Percentiles rank a stretch among this genome's conserved stretches.
These are phyloP conservation scores for Rhodamnia argentea DNA, from an alignment of 345 rosid genomes.

Conservation along the genomic window DNA sequence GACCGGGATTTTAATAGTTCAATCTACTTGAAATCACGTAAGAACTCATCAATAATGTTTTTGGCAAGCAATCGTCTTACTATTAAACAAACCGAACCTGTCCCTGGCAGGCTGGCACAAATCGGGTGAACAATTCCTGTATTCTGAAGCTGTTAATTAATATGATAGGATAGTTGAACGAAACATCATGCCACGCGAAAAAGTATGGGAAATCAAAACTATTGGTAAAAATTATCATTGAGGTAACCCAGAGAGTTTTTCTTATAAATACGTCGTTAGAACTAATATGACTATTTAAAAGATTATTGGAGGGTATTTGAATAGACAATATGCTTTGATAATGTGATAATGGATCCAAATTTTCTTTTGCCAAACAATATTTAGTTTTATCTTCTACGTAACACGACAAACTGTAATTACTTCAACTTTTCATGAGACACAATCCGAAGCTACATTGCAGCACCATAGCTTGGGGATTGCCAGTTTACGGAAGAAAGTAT, in stretches of 20 bases:
- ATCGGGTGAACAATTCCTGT: not conserved
- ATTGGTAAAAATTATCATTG: not conserved
- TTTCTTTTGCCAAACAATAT: not conserved
- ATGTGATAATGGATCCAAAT: not conserved
- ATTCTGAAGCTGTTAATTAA: not conserved
- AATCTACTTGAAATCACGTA: not conserved
- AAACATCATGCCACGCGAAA: not conserved
- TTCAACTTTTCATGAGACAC: not conserved
- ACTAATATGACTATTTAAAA: not conserved
- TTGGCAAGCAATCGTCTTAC: not conserved
- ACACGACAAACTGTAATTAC: not conserved
- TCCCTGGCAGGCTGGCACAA: fast-evolving
- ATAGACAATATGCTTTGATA: not conserved
- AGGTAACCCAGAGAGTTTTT: not conserved
- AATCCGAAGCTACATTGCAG: not conserved
- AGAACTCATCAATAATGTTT: not conserved
- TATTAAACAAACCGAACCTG: not conserved
- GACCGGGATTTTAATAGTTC: not conserved
- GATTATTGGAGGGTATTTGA: not conserved
- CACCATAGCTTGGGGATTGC: not conserved
- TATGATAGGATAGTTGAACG: not conserved
- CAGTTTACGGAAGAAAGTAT: not conserved
- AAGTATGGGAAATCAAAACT: not conserved
- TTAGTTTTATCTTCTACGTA: not conserved
- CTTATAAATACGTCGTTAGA: not conserved